phyloP scores from a whole-genome alignment of 2,329 filamentous ascomycete species.

The Colletotrichum somersetense region DNA sequence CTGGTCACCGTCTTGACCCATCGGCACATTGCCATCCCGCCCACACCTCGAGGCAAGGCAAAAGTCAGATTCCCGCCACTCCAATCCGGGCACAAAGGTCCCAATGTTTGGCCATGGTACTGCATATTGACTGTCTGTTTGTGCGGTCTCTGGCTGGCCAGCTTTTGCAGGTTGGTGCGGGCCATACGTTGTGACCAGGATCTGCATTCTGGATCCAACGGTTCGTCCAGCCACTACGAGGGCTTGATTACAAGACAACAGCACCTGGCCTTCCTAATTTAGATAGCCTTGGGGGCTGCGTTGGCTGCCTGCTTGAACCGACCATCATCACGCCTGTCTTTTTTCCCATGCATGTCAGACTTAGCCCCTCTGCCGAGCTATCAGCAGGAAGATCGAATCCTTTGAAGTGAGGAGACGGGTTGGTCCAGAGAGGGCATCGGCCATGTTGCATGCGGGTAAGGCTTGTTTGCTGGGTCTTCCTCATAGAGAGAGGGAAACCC shows the following conservation, averaged over 20 bases:
- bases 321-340: constrained; percentile 8
- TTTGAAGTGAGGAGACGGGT: constrained; percentile 6
- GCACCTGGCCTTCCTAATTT: constrained; percentile 22
- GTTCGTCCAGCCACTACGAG: constrained; percentile 9
- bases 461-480: not conserved
- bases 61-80: not conserved
- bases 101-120: not conserved
- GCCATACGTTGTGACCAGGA: constrained; percentile 1
- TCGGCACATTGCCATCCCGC: constrained; percentile 15
- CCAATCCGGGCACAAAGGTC: constrained; percentile 15
- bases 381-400: constrained; percentile 11
- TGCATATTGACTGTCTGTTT: not conserved
- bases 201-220: constrained; percentile 10
- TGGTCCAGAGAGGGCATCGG: not conserved
- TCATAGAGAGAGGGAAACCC: constrained; percentile 21
- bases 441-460: constrained; percentile 9
- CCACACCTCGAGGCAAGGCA: not conserved
- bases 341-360: constrained; percentile 32
- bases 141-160: constrained; percentile 7
- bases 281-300: constrained; percentile 13
- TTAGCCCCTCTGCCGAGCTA: constrained; percentile 4
- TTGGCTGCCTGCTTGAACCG: constrained; percentile 17
- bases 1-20: not conserved
- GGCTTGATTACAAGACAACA: constrained; percentile 4
- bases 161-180: not conserved